phyloP scores from a whole-genome alignment of 768 basidiomycete genomes.

The Trametes cingulata region DNA sequence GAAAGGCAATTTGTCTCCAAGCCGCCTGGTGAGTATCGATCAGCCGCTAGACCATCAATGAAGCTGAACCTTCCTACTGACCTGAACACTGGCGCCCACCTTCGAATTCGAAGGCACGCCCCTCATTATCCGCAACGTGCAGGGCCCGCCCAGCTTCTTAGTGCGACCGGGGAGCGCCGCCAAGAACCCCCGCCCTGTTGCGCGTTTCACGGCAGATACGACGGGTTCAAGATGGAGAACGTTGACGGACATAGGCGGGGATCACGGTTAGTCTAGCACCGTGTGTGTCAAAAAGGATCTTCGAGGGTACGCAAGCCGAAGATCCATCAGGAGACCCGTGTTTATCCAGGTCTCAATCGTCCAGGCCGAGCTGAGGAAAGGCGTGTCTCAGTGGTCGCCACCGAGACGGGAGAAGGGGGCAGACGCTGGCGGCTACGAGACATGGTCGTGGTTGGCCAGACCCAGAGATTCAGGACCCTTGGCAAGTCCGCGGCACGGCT shows the following conservation, averaged over 20 bases:
- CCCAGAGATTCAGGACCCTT: not conserved
- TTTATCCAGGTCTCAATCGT: not conserved
- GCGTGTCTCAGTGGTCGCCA: conserved; percentile 8
- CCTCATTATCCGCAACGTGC: not conserved
- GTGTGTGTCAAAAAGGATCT: not conserved
- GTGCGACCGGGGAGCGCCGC: not conserved
- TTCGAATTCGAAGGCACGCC: not conserved
- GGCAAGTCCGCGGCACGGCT: not conserved
- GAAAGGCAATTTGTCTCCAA: conserved; percentile 13
- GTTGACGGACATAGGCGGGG: conserved; percentile 2
- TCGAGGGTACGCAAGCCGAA: not conserved
- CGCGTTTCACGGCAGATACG: not conserved
- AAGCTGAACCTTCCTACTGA: conserved; percentile 7
- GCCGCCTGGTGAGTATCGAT: conserved; percentile 5
- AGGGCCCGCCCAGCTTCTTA: not conserved
- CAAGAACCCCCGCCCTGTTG: not conserved
- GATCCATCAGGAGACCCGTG: conserved; percentile 6
- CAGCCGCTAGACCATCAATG: conserved; percentile 15
- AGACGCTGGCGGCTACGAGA: conserved; percentile 1
- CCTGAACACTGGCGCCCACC: not conserved
- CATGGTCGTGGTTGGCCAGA: not conserved
- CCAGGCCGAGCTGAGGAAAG: not conserved
- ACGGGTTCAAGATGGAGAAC: not conserved
- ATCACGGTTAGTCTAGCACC: not conserved
- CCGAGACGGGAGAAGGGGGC: not conserved